Percentiles rank a stretch among this genome's conserved stretches.
Conservation (phyloP, 352 stramenopile species). For the Phytophthora rubi region DNA sequence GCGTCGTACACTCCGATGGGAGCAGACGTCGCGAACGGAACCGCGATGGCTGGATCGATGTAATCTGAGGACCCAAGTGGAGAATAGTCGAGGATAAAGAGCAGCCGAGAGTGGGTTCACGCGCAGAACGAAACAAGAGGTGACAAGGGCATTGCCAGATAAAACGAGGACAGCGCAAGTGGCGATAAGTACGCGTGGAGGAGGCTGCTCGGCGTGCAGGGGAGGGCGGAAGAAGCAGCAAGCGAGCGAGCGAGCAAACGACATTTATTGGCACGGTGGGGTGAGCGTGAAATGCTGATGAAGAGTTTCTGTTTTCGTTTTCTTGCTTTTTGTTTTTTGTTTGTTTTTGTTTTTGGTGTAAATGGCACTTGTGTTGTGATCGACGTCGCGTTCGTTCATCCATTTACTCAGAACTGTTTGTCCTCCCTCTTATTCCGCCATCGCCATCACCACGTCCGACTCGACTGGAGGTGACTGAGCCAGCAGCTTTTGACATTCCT, state of each 20-base stretch:
- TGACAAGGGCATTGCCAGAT: conserved; percentile 26
- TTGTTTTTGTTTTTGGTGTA: conserved; percentile 27
- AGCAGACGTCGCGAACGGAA: conserved; percentile 70
- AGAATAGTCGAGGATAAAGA: conserved; percentile 14
- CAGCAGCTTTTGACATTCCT: conserved; percentile 34
- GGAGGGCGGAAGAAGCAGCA: conserved; percentile 6
- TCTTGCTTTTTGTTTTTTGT: conserved; percentile 11
- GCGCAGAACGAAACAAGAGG: conserved; percentile 19
- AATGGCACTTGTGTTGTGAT: conserved; percentile 36
- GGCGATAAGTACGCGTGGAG: conserved; percentile 14
- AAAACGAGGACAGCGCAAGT: conserved; percentile 13
- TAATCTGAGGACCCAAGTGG: conserved; percentile 29
- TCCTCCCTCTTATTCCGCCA: neutral
- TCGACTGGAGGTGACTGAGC: conserved; percentile 1
- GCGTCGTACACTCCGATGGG: conserved; percentile 72
- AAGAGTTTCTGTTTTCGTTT: conserved; percentile 35
- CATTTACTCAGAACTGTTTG: neutral
- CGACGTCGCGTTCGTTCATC: conserved; percentile 22
- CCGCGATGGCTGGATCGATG: conserved; percentile 79
- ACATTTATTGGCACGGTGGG: conserved; percentile 39
- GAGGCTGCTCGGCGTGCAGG: conserved; percentile 4
- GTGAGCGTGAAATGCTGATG: conserved; percentile 38
- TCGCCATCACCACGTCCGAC: conserved; percentile 12
- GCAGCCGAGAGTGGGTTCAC: conserved; percentile 14
- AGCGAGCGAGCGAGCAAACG: conserved; percentile 25